These are phyloP conservation scores for Saccharomycopsis sp. DNA, from an alignment of 805 yeast species.

Conservation along the genomic window DNA sequence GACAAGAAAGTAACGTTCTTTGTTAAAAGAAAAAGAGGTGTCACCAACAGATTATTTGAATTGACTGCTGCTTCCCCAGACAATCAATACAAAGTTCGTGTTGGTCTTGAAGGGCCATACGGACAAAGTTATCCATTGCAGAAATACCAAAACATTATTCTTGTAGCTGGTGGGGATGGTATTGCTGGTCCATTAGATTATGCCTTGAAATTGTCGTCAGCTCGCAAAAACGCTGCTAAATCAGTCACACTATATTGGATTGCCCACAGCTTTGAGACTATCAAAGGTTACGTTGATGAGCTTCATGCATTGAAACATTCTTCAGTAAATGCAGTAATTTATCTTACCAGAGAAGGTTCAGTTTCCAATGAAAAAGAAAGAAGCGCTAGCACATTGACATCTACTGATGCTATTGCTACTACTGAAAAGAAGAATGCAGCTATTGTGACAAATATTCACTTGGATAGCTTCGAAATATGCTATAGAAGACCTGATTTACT, in stretches of 20 bases:
- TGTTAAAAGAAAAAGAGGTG: constrained; percentile 50
- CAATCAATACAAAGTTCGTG: constrained; percentile 31
- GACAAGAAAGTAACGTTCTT: constrained; percentile 31
- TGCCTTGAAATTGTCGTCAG: constrained; percentile 27
- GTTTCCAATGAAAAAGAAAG: constrained; percentile 21
- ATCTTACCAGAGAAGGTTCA: constrained; percentile 31
- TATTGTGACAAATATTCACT: no score
- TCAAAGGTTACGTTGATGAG: constrained; percentile 43
- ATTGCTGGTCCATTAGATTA: constrained; percentile 43
- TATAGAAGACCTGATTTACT: constrained; percentile 42
- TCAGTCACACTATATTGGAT: constrained; percentile 53
- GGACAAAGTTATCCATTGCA: constrained; percentile 40
- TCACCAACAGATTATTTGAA: constrained; percentile 38
- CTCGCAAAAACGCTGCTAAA: constrained; percentile 23
- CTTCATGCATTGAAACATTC: constrained; percentile 28
- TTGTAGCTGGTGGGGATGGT: constrained; percentile 48
- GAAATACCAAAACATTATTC: constrained; percentile 33
- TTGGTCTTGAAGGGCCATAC: constrained; percentile 57
- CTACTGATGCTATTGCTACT: not conserved
- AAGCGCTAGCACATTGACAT: constrained; percentile 6
- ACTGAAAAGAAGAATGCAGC: constrained; percentile 2
- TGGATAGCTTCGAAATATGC: constrained; percentile 29
- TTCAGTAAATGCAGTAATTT: constrained; percentile 29
- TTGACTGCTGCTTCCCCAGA: constrained; percentile 27
- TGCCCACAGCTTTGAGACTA: constrained; percentile 42